phyloP scores from a whole-genome alignment of 306 rosid genomes.

The Abrus precatorius region DNA sequence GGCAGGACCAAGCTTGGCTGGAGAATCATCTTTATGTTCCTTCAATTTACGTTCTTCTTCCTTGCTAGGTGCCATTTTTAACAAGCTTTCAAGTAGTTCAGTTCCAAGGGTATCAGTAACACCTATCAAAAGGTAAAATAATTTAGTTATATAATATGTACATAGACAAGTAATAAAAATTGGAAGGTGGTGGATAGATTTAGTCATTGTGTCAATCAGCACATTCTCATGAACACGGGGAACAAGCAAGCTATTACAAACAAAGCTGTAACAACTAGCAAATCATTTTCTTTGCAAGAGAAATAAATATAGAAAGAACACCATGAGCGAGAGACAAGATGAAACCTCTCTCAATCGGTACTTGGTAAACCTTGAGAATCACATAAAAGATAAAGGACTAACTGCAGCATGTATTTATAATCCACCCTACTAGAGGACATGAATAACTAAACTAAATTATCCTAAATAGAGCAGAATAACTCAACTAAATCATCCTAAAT shows the following conservation, averaged over 20 bases:
- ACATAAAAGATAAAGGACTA: background rate
- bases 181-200: background rate
- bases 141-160: background rate
- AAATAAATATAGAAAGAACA: background rate
- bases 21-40: constrained; percentile 81
- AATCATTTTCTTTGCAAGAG: background rate
- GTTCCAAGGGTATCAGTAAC: constrained; percentile 87
- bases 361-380: background rate
- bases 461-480: background rate
- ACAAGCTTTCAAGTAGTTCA: constrained; percentile 87
- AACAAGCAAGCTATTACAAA: constrained; percentile 5
- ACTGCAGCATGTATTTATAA: background rate
- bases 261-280: background rate
- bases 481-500: background rate
- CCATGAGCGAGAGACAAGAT: background rate
- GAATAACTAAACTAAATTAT: background rate
- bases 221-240: constrained; percentile 3
- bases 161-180: background rate
- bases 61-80: constrained; percentile 98
- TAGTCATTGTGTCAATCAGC: background rate
- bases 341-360: background rate
- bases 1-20: constrained; percentile 87
- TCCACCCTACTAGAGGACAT: background rate
- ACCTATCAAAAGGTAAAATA: constrained; percentile 60
- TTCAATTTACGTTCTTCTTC: constrained; percentile 94